These are phyloP conservation scores for Diplodia intermedia DNA, from an alignment of 2,329 filamentous ascomycete genomes.

Conservation along the genomic window DNA sequence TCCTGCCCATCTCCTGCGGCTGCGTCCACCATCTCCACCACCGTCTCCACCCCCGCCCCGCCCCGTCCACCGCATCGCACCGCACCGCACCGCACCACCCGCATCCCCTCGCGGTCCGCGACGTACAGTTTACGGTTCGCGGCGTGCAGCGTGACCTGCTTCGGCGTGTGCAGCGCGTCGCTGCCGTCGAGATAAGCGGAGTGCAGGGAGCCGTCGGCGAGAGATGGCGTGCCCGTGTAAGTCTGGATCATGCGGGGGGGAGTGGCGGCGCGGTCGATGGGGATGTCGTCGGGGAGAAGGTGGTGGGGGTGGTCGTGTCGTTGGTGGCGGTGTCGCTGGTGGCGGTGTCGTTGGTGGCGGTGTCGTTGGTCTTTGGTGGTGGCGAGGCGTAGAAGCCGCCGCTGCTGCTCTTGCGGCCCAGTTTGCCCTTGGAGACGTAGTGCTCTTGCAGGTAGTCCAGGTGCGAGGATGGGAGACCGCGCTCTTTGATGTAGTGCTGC, in stretches of 20 bases:
- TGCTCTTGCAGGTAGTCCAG: constrained; percentile 55
- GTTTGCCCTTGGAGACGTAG: constrained; percentile 56
- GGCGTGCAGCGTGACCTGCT: constrained; percentile 48
- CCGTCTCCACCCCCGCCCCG: constrained; percentile 44
- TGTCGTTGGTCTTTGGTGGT: too few relatives aligned
- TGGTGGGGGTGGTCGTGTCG: not conserved
- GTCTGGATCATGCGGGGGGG: constrained; percentile 44
- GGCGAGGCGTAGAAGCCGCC: constrained; percentile 47
- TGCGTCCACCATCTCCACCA: constrained; percentile 54
- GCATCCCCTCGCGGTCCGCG: constrained; percentile 53
- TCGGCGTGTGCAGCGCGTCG: constrained; percentile 59
- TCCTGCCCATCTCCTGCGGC: constrained; percentile 42
- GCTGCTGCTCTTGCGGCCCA: constrained; percentile 52
- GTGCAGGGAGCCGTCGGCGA: constrained; percentile 54
- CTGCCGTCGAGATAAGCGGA: constrained; percentile 58
- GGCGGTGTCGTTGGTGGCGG: not conserved
- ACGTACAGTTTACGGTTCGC: constrained; percentile 48
- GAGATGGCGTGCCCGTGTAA: constrained; percentile 35
- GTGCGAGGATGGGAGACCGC: constrained; percentile 49
- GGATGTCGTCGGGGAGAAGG: constrained; percentile 44
- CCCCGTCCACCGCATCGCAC: constrained; percentile 45
- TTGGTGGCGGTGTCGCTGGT: not conserved
- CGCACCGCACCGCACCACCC: constrained; percentile 46
- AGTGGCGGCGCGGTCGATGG: constrained; percentile 34
- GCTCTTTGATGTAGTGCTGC: constrained; percentile 60